Conservation (phyloP, 169 alveolate genomes). For the Cryptosporidium felis region DNA sequence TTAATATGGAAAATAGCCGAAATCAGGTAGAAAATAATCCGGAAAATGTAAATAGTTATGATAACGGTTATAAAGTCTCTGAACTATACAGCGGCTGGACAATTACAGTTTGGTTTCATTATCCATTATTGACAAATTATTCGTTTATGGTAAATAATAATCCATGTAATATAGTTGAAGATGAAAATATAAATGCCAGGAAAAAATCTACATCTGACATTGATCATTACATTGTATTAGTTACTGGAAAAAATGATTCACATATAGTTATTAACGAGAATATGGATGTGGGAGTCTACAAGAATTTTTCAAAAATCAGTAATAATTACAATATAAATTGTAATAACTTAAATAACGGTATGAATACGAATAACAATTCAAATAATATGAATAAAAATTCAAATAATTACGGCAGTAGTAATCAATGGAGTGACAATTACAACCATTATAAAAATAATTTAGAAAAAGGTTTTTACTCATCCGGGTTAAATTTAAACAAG, state of each 20-base stretch:
- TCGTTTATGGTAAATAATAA: conserved; percentile 13
- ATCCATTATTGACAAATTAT: conserved; percentile 42
- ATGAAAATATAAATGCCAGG: not conserved
- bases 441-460: not conserved
- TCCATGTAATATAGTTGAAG: not conserved
- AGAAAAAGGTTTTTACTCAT: conserved; percentile 40
- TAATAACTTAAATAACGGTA: not conserved
- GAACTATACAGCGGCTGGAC: conserved; percentile 61
- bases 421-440: not conserved
- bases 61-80: conserved; percentile 8
- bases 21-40: not conserved
- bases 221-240: conserved; percentile 53
- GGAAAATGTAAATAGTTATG: not conserved
- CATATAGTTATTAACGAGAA: conserved; percentile 34
- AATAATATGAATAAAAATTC: not conserved
- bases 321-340: not conserved
- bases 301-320: conserved; percentile 22
- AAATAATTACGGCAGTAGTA: not conserved
- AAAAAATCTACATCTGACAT: conserved; percentile 26
- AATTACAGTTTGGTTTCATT: conserved; percentile 69
- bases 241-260: conserved; percentile 57
- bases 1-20: not conserved
- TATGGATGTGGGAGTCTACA: conserved; percentile 68
- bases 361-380: not conserved
- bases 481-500: conserved; percentile 47